Conservation (phyloP, 2,329 filamentous ascomycete species). For the Neopestalotiopsis sp. region DNA sequence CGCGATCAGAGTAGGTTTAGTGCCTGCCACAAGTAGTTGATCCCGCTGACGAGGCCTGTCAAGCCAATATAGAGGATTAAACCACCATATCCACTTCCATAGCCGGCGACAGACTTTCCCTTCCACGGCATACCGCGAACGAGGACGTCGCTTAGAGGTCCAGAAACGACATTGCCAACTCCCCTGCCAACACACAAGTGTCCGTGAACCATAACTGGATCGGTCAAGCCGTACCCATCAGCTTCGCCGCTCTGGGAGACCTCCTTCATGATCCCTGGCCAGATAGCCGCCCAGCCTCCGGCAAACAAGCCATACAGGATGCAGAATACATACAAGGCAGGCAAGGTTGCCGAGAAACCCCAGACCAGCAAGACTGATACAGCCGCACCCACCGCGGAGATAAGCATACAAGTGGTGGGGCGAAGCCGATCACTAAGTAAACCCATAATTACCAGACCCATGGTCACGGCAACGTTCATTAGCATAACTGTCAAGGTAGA, state of each 20-base stretch:
- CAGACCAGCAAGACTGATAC: slow-evolving; percentile 3
- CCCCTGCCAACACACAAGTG: slow-evolving; percentile 62
- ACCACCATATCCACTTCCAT: slow-evolving; percentile 54
- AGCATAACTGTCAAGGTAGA: slow-evolving; percentile 12
- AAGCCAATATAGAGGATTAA: slow-evolving; percentile 60
- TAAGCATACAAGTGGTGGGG: slow-evolving; percentile 13
- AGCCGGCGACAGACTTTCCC: slow-evolving; percentile 44
- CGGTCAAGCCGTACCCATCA: slow-evolving; percentile 27
- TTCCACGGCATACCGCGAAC: slow-evolving; percentile 50
- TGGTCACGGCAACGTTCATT: slow-evolving; percentile 5
- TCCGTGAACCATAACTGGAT: slow-evolving; percentile 60
- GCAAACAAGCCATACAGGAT: slow-evolving; percentile 11
- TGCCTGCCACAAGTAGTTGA: slow-evolving; percentile 45
- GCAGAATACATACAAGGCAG: slow-evolving; percentile 11
- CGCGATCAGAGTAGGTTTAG: not conserved
- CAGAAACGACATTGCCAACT: slow-evolving; percentile 61
- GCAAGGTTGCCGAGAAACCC: slow-evolving; percentile 8
- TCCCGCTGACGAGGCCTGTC: slow-evolving; percentile 51
- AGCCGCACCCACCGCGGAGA: slow-evolving; percentile 11
- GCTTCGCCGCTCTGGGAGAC: slow-evolving; percentile 21
- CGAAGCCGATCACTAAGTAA: slow-evolving; percentile 1
- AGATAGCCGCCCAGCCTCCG: slow-evolving; percentile 1
- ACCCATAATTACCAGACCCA: slow-evolving; percentile 4
- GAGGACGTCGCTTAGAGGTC: slow-evolving; percentile 59
- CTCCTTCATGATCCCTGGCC: slow-evolving; percentile 14